These are phyloP conservation scores for Hibiscus mutabilis DNA, from an alignment of 345 rosid species.

Conservation along the genomic window DNA sequence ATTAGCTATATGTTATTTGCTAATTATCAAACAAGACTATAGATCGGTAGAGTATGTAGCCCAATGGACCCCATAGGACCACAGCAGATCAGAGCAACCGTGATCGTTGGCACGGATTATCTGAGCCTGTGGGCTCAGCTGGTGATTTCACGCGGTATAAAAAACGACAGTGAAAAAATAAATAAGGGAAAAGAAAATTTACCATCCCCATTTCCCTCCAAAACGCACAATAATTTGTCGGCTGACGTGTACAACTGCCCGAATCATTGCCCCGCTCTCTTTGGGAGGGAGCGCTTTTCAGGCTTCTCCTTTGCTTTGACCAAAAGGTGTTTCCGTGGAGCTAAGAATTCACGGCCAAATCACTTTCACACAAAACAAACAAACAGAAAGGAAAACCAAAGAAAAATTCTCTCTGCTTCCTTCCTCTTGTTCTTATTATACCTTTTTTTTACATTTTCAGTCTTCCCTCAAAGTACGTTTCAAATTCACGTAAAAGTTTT, in stretches of 20 bases:
- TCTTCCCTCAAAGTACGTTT: constrained; percentile 7
- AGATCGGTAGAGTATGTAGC: no score
- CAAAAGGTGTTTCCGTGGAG: constrained; percentile 28
- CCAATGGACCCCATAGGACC: no score
- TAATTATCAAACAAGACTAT: no score
- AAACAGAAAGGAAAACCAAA: neutral
- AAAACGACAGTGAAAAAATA: neutral
- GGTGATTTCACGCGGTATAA: no score
- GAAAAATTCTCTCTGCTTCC: constrained; percentile 8
- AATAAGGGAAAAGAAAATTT: neutral
- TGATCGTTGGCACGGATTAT: no score
- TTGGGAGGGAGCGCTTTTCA: neutral
- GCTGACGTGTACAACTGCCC: constrained; percentile 41
- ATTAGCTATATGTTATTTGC: no score
- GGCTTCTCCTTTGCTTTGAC: constrained; percentile 20
- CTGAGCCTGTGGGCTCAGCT: no score
- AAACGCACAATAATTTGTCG: neutral
- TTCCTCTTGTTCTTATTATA: neutral
- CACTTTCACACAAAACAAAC: neutral
- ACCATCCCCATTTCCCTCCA: neutral
- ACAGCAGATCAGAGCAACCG: no score
- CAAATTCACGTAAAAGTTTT: neutral
- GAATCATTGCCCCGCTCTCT: neutral
- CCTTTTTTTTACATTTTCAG: neutral
- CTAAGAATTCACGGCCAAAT: constrained; percentile 5